A percentile compares a stretch with the other conserved stretches of the same genome.
phyloP scores from a whole-genome alignment of 768 basidiomycete genomes.

The Rhizopogon vesiculosus region DNA sequence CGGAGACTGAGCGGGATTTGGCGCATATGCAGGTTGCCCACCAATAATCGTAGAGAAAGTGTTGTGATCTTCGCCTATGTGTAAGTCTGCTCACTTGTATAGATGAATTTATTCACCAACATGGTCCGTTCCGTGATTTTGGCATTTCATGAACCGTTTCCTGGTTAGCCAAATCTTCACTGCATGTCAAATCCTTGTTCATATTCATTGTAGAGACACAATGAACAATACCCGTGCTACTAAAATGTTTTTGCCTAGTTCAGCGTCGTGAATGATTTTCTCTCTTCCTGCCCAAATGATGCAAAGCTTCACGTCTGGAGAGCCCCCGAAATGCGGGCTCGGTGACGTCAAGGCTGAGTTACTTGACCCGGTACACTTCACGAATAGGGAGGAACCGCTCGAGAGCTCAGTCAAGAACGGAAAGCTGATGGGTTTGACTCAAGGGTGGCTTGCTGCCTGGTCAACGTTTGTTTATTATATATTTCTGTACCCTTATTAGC shows the following conservation, averaged over 20 bases:
- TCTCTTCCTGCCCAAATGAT: conserved; percentile 32
- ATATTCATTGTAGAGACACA: neutral
- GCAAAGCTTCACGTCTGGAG: conserved; percentile 34
- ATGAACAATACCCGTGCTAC: neutral
- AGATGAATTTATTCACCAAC: neutral
- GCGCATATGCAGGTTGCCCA: conserved; percentile 12
- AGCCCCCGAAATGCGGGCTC: conserved; percentile 25
- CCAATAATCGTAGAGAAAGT: neutral
- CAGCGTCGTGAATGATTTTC: neutral
- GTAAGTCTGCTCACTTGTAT: neutral
- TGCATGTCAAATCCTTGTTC: neutral
- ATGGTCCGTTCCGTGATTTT: neutral
- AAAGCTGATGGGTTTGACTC: conserved; percentile 44
- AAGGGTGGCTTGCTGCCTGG: too few relatives aligned
- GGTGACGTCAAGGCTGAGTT: conserved; percentile 35
- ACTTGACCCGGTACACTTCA: conserved; percentile 38
- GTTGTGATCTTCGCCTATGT: neutral
- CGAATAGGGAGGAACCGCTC: conserved; percentile 38
- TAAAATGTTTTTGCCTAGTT: neutral
- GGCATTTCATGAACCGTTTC: neutral
- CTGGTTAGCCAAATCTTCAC: neutral
- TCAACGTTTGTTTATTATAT: too few relatives aligned
- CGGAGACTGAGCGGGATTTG: conserved; percentile 54
- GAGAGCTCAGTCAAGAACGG: conserved; percentile 47
- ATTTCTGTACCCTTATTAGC: too few relatives aligned